Conservation (phyloP, 1,139 yeast species). For the Scheffersomyces insectosa region DNA sequence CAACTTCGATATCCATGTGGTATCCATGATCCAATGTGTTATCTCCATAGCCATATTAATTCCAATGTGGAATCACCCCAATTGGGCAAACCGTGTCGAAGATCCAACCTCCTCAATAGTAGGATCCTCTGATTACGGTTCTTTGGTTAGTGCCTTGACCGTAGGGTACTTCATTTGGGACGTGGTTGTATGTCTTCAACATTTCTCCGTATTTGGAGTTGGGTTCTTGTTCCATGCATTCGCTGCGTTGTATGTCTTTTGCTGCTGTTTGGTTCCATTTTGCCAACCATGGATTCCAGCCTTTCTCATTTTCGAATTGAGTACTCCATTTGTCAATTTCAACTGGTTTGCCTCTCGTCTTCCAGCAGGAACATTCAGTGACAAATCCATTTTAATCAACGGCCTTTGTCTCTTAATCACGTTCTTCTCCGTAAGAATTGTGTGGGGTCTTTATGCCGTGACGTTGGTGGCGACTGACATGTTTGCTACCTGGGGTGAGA, state of each 20-base stretch:
- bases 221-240: conserved; percentile 87
- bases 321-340: conserved; percentile 89
- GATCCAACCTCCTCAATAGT: conserved; percentile 53
- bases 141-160: conserved; percentile 70
- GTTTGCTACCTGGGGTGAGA: conserved; percentile 33
- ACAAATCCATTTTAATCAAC: conserved; percentile 57
- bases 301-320: conserved; percentile 82
- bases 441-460: conserved; percentile 87
- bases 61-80: conserved; percentile 60
- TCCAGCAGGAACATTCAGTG: conserved; percentile 58
- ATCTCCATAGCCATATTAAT: conserved; percentile 53
- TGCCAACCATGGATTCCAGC: conserved; percentile 79
- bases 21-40: conserved; percentile 80
- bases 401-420: conserved; percentile 67
- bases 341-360: conserved; percentile 87
- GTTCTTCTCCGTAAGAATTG: conserved; percentile 76
- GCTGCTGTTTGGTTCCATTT: conserved; percentile 50
- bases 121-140: conserved; percentile 73
- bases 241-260: conserved; percentile 76
- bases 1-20: conserved; percentile 87
- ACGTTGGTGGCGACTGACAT: conserved; percentile 54
- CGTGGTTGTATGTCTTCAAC: conserved; percentile 58
- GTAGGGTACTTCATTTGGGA: conserved; percentile 96
- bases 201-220: conserved; percentile 68
- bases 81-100: conserved; percentile 38